Percentiles rank a stretch among this genome's conserved stretches.
phyloP scores from a whole-genome alignment of 2,329 filamentous ascomycete species.

The Xylaria arbuscula region DNA sequence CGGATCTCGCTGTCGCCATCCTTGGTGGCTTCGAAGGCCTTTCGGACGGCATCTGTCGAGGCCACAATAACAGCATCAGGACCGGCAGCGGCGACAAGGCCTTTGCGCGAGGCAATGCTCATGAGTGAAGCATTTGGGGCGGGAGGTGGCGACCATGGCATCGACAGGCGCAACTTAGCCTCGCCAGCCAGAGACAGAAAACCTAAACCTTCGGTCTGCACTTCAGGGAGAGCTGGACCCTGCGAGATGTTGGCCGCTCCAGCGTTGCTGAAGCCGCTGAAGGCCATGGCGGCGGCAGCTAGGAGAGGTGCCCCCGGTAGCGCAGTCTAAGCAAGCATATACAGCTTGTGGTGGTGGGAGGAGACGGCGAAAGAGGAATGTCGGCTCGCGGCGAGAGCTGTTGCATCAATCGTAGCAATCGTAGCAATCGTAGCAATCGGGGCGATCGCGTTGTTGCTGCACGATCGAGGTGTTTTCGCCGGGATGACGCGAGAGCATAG shows the following conservation, averaged over 20 bases:
- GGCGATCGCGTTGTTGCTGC: conserved; percentile 12
- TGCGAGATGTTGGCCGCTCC: conserved; percentile 52
- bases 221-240: conserved; percentile 78
- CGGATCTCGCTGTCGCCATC: conserved; percentile 73
- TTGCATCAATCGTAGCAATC: conserved; percentile 5
- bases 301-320: conserved; percentile 31
- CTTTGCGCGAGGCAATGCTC: conserved; percentile 81
- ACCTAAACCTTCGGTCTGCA: conserved; percentile 86
- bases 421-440: not conserved
- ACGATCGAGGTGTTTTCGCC: not conserved
- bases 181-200: conserved; percentile 85
- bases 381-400: conserved; percentile 3
- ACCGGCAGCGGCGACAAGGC: conserved; percentile 86
- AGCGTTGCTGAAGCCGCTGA: conserved; percentile 46
- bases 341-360: conserved; percentile 15
- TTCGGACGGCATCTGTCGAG: conserved; percentile 80
- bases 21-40: conserved; percentile 73
- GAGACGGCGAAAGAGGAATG: conserved; percentile 6
- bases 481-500: conserved; percentile 5
- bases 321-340: conserved; percentile 38
- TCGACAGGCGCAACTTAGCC: conserved; percentile 82
- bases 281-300: conserved; percentile 44
- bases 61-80: conserved; percentile 82
- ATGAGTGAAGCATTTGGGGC: conserved; percentile 83
- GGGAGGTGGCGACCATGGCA: conserved; percentile 81